phyloP scores from a whole-genome alignment of 768 basidiomycete species.

The Kwoniella heveanensis region DNA sequence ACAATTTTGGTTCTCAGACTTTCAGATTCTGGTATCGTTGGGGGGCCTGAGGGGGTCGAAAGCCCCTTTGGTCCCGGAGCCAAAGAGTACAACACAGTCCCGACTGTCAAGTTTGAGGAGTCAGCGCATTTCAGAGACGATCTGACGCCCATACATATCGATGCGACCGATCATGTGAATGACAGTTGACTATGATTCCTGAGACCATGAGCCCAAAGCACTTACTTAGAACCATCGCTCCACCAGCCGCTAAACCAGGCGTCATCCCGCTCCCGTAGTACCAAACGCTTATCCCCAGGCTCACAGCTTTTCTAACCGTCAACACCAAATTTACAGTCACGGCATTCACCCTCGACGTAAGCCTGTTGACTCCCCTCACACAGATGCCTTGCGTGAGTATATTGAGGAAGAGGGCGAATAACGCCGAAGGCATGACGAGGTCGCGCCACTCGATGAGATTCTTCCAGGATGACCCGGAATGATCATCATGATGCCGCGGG shows the following conservation, averaged over 20 bases:
- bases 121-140: background rate
- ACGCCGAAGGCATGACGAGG: conserved; percentile 58
- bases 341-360: conserved; percentile 76
- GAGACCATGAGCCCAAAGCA: no score
- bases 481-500: no score
- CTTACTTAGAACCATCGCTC: conserved; percentile 68
- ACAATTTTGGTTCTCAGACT: no score
- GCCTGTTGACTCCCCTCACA: conserved; percentile 76
- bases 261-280: conserved; percentile 80
- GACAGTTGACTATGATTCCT: no score
- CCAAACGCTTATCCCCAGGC: conserved; percentile 79
- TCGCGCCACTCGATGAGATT: conserved; percentile 13
- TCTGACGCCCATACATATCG: no score
- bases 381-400: conserved; percentile 76
- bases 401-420: conserved; percentile 66
- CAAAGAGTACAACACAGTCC: conserved; percentile 19
- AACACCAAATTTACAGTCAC: conserved; percentile 80
- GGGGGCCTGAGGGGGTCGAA: background rate
- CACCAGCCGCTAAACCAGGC: conserved; percentile 66
- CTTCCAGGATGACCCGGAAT: conserved; percentile 6
- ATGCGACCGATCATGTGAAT: no score
- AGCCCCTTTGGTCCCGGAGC: conserved; percentile 21
- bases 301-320: conserved; percentile 77
- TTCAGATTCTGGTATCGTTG: no score
- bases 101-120: conserved; percentile 1